Evolutionary conservation across 2,329 filamentous ascomycete species (phyloP).

Genomic region (Colletotrichum aenigma): DNA sequence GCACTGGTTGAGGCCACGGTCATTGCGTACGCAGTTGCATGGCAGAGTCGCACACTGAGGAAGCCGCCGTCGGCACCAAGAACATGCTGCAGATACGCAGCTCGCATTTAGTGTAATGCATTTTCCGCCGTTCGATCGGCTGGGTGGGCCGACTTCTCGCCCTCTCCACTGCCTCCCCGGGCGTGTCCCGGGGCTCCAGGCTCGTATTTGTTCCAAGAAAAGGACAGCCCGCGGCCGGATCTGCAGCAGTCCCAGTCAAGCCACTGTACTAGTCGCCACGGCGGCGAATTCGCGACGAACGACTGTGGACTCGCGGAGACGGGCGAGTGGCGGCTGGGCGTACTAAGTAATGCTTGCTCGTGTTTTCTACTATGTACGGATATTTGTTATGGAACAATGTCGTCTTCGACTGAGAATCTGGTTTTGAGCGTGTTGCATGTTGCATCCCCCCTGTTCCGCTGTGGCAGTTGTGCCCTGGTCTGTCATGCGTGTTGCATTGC

Average conservation of each 20-base stretch:
- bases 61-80: background rate
- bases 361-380: background rate
- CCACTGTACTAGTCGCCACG: background rate
- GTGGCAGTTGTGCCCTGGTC: background rate
- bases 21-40: background rate
- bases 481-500: background rate
- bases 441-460: background rate
- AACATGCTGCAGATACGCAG: background rate
- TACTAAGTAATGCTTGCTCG: background rate
- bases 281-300: background rate
- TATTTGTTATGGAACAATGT: background rate
- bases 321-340: background rate
- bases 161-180: background rate
- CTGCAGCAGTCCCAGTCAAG: conserved; percentile 2
- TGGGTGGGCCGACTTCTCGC: conserved; percentile 5
- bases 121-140: background rate
- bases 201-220: conserved; percentile 21
- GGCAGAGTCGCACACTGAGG: background rate
- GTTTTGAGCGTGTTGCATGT: background rate
- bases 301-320: background rate
- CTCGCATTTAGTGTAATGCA: background rate
- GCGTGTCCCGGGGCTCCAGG: background rate
- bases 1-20: background rate
- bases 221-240: conserved; percentile 11
- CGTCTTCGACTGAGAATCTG: background rate